Percentiles rank a stretch among this genome's conserved stretches.
phyloP scores from a whole-genome alignment of 495 filamentous ascomycete genomes.

The Terfezia boudieri region DNA sequence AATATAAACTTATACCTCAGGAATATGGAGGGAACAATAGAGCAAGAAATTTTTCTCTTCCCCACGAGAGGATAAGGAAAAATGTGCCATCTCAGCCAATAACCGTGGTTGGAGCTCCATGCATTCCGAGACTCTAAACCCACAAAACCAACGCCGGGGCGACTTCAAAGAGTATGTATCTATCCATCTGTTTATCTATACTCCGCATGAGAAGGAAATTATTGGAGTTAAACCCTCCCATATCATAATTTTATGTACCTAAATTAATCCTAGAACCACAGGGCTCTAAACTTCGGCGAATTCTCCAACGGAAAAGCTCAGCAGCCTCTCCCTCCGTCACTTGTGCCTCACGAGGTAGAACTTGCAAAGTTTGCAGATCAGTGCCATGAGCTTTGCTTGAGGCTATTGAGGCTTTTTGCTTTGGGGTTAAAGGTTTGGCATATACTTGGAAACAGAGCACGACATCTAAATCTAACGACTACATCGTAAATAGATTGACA shows the following conservation, averaged over 20 bases:
- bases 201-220: not conserved
- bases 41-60: conserved; percentile 58
- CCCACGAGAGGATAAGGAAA: conserved; percentile 46
- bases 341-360: conserved; percentile 35
- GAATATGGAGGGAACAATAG: conserved; percentile 21
- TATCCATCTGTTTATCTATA: not conserved
- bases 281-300: conserved; percentile 80
- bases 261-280: conserved; percentile 15
- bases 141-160: conserved; percentile 63
- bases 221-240: too few relatives aligned
- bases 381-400: conserved; percentile 52
- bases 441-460: not conserved
- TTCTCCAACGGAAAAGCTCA: conserved; percentile 49
- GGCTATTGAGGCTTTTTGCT: conserved; percentile 51
- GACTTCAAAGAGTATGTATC: conserved; percentile 72
- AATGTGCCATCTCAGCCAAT: conserved; percentile 48
- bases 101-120: conserved; percentile 80
- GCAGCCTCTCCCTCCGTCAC: conserved; percentile 50
- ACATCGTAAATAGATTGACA: conserved; percentile 9
- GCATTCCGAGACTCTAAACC: conserved; percentile 74
- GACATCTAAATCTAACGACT: too few relatives aligned
- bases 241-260: too few relatives aligned
- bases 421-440: conserved; percentile 39
- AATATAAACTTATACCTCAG: too few relatives aligned
- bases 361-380: conserved; percentile 40